Evolutionary conservation across 1,284 basidiomycete genomes (phyloP).

Genomic region (Acaromyces ingoldii): DNA sequence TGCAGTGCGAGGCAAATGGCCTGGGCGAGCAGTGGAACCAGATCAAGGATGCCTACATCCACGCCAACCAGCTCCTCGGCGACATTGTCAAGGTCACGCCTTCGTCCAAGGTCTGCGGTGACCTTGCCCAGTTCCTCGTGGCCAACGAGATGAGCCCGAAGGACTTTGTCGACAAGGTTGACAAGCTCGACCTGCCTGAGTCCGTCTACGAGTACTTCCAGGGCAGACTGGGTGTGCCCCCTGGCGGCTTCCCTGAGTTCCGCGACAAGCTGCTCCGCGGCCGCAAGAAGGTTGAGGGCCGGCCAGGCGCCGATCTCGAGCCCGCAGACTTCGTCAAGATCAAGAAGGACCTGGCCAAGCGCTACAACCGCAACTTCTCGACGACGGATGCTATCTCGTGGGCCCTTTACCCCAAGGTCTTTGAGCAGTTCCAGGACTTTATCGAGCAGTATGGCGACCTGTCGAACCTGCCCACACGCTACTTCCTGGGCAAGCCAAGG

Average conservation of each 20-base stretch:
- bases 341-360: conserved; percentile 83
- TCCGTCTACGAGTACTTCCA: conserved; percentile 55
- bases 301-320: conserved; percentile 79
- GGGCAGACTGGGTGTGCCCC: conserved; percentile 73
- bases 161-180: conserved; percentile 79
- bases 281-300: conserved; percentile 85
- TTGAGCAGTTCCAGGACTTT: conserved; percentile 94
- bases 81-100: conserved; percentile 99
- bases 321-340: conserved; percentile 94
- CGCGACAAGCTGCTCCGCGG: conserved; percentile 86
- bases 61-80: conserved; percentile 67
- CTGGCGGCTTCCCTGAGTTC: conserved; percentile 94
- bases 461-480: conserved; percentile 75
- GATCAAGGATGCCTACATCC: conserved; percentile 96
- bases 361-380: conserved; percentile 90
- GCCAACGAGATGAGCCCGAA: conserved; percentile 83
- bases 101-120: conserved; percentile 97
- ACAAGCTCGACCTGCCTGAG: conserved; percentile 92
- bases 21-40: conserved; percentile 96
- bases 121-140: conserved; percentile 96
- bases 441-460: conserved; percentile 93
- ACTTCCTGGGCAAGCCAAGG: conserved; percentile 88
- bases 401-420: conserved; percentile 94
- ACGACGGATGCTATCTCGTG: conserved; percentile 79
- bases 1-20: conserved; percentile 97